Evolutionary conservation across 108 stramenopile genomes (phyloP).

Genomic region (Schizochytrium sp.): DNA sequence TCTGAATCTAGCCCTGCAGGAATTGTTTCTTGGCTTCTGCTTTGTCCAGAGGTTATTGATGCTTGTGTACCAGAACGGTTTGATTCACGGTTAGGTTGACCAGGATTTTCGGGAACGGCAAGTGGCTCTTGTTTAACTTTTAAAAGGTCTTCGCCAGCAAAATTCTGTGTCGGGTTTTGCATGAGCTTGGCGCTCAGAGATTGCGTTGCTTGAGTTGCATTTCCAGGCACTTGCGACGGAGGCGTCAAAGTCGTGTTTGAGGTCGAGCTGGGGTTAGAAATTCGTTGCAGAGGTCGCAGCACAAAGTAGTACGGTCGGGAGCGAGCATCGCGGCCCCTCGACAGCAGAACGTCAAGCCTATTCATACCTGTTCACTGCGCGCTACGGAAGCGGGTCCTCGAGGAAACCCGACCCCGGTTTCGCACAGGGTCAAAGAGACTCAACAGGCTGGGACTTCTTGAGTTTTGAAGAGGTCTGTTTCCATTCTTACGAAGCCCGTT

Average conservation of each 20-base stretch:
- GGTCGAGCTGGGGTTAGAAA: background rate
- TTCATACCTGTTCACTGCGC: background rate
- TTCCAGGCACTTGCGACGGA: background rate
- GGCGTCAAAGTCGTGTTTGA: background rate
- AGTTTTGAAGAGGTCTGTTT: no score
- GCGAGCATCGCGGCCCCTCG: background rate
- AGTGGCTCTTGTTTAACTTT: background rate
- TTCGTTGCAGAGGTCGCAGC: background rate
- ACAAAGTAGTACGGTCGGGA: slow-evolving; percentile 9
- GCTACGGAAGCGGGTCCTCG: no score
- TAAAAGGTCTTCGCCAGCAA: background rate
- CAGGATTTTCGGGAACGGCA: no score
- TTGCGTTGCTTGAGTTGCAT: background rate
- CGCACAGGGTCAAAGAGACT: background rate
- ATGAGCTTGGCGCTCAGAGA: background rate
- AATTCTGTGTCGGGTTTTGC: background rate
- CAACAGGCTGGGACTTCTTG: no score
- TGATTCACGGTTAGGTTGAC: no score
- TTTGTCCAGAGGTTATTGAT: no score
- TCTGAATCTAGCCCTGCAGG: no score
- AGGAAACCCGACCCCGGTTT: background rate
- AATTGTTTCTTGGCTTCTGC: no score
- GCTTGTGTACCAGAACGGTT: no score
- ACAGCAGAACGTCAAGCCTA: background rate
- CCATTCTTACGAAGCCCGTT: no score